Conservation (phyloP, 768 basidiomycete species). For the Neoboletus brunneissimus region DNA sequence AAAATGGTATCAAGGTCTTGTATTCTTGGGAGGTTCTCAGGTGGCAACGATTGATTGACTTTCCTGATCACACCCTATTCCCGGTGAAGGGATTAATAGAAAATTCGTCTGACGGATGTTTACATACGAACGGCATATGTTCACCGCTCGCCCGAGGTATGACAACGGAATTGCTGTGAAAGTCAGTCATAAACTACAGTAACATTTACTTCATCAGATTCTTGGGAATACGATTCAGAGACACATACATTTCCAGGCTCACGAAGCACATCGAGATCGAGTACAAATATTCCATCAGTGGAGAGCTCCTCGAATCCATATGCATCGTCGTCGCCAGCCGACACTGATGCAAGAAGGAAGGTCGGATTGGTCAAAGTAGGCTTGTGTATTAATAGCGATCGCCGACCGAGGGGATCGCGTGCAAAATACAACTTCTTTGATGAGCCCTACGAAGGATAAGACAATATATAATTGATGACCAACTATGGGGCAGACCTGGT, state of each 20-base stretch:
- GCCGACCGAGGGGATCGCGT: constrained; percentile 80
- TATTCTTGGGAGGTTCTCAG: constrained; percentile 37
- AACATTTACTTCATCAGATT: not conserved
- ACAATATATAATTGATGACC: not conserved
- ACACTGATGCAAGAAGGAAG: constrained; percentile 66
- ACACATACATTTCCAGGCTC: constrained; percentile 26
- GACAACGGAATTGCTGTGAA: constrained; percentile 17
- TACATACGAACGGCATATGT: constrained; percentile 24
- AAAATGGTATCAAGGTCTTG: constrained; percentile 28
- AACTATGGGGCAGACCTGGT: constrained; percentile 50
- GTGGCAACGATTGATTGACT: constrained; percentile 50
- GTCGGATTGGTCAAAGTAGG: constrained; percentile 49
- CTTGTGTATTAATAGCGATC: constrained; percentile 75
- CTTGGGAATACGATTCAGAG: not conserved
- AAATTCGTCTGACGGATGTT: not conserved
- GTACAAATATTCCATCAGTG: constrained; percentile 53
- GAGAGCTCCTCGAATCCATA: constrained; percentile 60
- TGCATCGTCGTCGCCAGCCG: constrained; percentile 44
- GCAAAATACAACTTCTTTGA: constrained; percentile 61
- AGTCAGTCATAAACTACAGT: constrained; percentile 20
- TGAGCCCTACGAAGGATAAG: constrained; percentile 34
- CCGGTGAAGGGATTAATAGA: not conserved
- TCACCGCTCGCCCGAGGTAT: constrained; percentile 22
- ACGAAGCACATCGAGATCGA: constrained; percentile 41
- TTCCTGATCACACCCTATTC: constrained; percentile 42